phyloP scores from a whole-genome alignment of 2,329 filamentous ascomycete genomes.

The Diaporthe caulivora region DNA sequence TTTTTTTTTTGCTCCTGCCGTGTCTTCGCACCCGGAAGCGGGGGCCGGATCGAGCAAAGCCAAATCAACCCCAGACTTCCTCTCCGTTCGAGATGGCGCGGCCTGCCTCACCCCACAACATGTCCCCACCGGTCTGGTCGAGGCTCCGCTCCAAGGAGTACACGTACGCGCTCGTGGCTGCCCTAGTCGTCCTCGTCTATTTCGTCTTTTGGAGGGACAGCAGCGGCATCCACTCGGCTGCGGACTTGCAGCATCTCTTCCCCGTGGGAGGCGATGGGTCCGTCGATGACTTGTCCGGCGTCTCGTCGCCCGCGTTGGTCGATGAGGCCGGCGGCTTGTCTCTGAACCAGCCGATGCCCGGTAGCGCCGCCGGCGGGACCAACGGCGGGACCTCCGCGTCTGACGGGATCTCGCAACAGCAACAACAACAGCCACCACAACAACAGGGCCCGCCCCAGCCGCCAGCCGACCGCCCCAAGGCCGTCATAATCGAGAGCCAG shows the following conservation, averaged over 20 bases:
- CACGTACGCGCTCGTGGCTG: conserved; percentile 25
- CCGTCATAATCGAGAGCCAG: conserved; percentile 40
- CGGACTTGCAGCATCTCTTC: conserved; percentile 6
- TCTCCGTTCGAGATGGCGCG: conserved; percentile 27
- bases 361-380: background rate
- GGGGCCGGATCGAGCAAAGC: conserved; percentile 1
- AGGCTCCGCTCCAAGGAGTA: conserved; percentile 36
- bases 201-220: conserved; percentile 22
- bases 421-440: background rate
- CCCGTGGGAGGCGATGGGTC: background rate
- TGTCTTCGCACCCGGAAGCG: background rate
- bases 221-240: background rate
- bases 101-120: conserved; percentile 23
- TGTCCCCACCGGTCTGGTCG: conserved; percentile 25
- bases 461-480: conserved; percentile 31
- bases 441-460: conserved; percentile 1
- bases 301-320: background rate
- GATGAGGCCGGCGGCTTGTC: background rate
- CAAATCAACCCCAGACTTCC: background rate
- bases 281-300: background rate
- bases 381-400: background rate
- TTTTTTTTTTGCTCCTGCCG: too few species aligned
- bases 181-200: conserved; percentile 23
- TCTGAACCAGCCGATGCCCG: background rate
- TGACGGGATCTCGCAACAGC: background rate